Percentiles rank a stretch among this genome's conserved stretches.
phyloP scores from a whole-genome alignment of 768 basidiomycete species.

The Albatrellus ellisii region DNA sequence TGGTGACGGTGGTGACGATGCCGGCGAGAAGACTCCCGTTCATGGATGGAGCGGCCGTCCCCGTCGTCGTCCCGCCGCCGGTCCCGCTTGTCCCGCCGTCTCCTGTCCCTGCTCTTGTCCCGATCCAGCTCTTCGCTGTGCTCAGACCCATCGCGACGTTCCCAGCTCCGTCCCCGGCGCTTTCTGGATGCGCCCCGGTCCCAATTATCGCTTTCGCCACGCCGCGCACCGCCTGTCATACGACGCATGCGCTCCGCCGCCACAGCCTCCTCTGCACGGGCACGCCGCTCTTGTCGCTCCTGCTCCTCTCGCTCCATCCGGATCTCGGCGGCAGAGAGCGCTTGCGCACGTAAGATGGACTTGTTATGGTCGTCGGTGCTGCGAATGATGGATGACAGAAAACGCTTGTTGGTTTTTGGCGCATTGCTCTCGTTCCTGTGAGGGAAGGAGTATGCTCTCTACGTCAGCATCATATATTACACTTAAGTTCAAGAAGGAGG shows the following conservation, averaged over 20 bases:
- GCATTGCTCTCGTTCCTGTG: conserved; percentile 54
- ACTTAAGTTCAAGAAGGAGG: neutral
- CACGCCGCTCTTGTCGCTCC: conserved; percentile 45
- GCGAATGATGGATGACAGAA: conserved; percentile 74
- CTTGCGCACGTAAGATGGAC: conserved; percentile 64
- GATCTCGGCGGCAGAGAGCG: conserved; percentile 58
- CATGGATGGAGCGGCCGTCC: conserved; percentile 14
- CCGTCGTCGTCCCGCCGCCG: conserved; percentile 21
- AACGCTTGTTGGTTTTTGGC: conserved; percentile 74
- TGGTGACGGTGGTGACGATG: conserved; percentile 8
- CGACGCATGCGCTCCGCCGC: conserved; percentile 47
- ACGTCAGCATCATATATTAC: neutral
- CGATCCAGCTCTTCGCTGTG: conserved; percentile 23
- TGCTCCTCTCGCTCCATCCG: conserved; percentile 55
- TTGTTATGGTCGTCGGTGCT: conserved; percentile 95
- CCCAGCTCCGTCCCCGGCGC: conserved; percentile 38
- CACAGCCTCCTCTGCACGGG: conserved; percentile 65
- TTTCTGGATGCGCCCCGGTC: conserved; percentile 33
- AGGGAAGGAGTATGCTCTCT: neutral
- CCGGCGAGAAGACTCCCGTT: conserved; percentile 14
- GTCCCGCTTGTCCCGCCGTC: conserved; percentile 14
- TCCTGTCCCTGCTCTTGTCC: conserved; percentile 27
- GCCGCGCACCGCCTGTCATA: conserved; percentile 18
- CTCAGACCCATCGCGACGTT: conserved; percentile 28
- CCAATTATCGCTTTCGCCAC: conserved; percentile 15